Conservation (phyloP, 345 rosid genomes). For the Salix brachista region DNA sequence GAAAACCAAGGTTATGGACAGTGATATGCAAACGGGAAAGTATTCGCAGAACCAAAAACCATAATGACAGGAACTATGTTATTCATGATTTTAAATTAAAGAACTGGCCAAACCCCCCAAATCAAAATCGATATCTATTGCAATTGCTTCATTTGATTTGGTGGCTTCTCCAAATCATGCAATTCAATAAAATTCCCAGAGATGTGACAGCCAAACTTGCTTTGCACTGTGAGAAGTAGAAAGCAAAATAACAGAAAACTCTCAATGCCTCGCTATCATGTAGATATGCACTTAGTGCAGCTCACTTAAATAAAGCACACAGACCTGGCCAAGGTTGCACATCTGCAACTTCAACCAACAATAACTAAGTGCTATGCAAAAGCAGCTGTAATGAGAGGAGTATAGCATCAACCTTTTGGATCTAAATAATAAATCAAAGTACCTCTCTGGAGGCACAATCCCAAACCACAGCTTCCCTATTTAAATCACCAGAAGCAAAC, state of each 20-base stretch:
- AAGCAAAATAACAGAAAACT: not conserved
- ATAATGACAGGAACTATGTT: not conserved
- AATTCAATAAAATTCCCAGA: not conserved
- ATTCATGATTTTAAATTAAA: not conserved
- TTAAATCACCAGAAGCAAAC: constrained; percentile 90
- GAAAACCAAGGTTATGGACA: not conserved
- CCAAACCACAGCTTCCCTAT: constrained; percentile 92
- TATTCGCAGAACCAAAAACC: not conserved
- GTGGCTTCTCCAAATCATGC: not conserved
- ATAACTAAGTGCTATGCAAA: not conserved
- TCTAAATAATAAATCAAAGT: not conserved
- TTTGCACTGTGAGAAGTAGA: not conserved
- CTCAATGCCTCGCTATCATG: not conserved
- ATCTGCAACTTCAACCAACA: not conserved
- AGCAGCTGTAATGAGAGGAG: not conserved
- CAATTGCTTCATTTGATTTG: not conserved
- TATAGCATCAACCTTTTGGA: not conserved
- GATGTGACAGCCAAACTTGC: not conserved
- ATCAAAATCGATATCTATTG: not conserved
- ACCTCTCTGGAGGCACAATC: constrained; percentile 83
- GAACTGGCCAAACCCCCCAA: not conserved
- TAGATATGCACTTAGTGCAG: not conserved
- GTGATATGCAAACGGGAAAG: not conserved
- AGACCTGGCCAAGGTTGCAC: not conserved
- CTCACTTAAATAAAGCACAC: not conserved